Evolutionary conservation across 202 grass and related monocot genomes (phyloP).

Genomic region (Zizania palustris): DNA sequence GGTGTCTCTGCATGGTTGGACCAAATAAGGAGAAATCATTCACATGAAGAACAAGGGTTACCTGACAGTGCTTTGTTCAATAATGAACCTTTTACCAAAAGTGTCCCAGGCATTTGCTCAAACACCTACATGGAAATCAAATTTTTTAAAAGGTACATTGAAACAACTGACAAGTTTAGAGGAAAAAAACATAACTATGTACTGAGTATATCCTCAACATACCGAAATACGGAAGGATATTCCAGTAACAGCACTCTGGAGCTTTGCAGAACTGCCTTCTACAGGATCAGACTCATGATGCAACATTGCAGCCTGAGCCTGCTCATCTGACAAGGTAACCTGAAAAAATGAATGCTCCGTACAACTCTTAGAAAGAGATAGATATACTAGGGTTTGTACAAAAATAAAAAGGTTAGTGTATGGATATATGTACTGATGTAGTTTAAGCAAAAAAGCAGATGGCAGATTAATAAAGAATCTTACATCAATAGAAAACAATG

Average conservation of each 20-base stretch:
- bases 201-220: constrained; percentile 27
- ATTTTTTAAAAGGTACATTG: background rate
- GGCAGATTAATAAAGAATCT: constrained; percentile 40
- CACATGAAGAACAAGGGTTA: constrained; percentile 41
- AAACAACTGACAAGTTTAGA: background rate
- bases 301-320: constrained; percentile 27
- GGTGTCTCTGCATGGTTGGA: background rate
- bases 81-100: constrained; percentile 70
- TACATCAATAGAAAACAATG: constrained; percentile 74
- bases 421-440: constrained; percentile 5
- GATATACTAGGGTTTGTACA: background rate
- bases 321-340: constrained; percentile 73
- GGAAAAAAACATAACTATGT: background rate
- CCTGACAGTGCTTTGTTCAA: constrained; percentile 71
- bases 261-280: constrained; percentile 40
- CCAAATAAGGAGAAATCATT: background rate
- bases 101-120: constrained; percentile 88
- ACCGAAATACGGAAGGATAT: constrained; percentile 69
- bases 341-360: constrained; percentile 48
- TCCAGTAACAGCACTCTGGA: constrained; percentile 31
- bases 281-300: constrained; percentile 30
- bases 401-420: background rate
- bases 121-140: constrained; percentile 61
- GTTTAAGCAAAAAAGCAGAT: background rate
- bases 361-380: constrained; percentile 27